Conservation (phyloP, 108 stramenopile genomes). For the Ochromonas danica region DNA sequence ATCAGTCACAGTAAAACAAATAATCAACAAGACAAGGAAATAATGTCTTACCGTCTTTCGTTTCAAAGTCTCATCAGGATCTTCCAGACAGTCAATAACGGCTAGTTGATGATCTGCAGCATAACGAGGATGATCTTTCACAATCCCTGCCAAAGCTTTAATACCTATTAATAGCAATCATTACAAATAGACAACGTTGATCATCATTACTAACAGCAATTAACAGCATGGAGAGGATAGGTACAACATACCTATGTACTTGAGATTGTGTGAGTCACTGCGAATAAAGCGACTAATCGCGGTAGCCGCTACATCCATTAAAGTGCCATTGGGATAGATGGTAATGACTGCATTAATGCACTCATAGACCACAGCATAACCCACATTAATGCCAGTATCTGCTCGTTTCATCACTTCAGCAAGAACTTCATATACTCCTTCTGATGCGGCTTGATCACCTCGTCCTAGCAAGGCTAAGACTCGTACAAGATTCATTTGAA, state of each 20-base stretch:
- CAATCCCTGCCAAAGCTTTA: constrained; percentile 91
- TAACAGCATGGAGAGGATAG: too few relatives aligned
- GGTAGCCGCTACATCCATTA: constrained; percentile 91
- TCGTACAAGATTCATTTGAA: constrained; percentile 90
- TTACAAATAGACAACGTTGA: too few relatives aligned
- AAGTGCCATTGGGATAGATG: constrained; percentile 91
- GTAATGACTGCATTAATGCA: constrained; percentile 85
- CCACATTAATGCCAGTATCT: constrained; percentile 96
- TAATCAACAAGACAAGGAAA: not conserved
- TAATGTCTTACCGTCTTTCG: constrained; percentile 86
- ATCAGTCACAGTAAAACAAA: not conserved
- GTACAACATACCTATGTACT: too few relatives aligned
- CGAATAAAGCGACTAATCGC: constrained; percentile 84
- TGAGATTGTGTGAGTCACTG: constrained; percentile 85
- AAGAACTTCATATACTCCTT: constrained; percentile 96
- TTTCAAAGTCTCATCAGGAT: constrained; percentile 95
- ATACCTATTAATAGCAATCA: too few relatives aligned
- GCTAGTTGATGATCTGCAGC: constrained; percentile 95
- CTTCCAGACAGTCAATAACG: constrained; percentile 98
- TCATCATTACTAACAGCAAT: too few relatives aligned
- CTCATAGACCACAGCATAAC: constrained; percentile 94
- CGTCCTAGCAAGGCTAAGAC: constrained; percentile 83
- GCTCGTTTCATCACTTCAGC: constrained; percentile 88
- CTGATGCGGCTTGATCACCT: constrained; percentile 68
- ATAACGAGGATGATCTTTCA: constrained; percentile 89